Base-by-base conservation (phyloP, 2,329 filamentous ascomycete genomes). In the Trichoderma sp. region DNA sequence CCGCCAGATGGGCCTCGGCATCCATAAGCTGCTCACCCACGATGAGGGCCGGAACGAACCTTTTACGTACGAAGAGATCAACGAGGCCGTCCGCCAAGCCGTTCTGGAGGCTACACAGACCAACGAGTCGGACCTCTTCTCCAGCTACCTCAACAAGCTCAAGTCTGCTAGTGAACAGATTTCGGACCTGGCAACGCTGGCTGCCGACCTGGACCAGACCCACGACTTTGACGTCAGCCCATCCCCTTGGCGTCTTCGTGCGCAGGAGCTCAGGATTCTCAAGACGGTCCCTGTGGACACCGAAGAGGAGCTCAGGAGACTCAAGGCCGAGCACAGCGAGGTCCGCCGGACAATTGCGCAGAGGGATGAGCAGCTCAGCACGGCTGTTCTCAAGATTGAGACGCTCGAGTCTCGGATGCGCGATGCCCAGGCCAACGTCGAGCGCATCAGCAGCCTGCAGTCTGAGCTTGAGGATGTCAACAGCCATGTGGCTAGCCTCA, bases 321-420 rank as follows among this genome's bases (percentile, higher is more conserved):
- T 97, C 65, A 92, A 89, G 71, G 91, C 93, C 61, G 90, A 94
- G 69, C 85, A 95, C 69, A 87, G 89, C 69, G 91, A 94, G 72
- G 88, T 90, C 21, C 89, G 91, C 3, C 88, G 89, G 63, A 83
- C 85, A 3, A 83, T 92, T 65, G 87, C 89, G 1, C 84, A 89
- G 68, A 88, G 89, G 68, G 92, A 97, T 69, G 91, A 93, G 74
- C 88, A 89, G 43, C 86, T 96, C 60, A 93, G 96, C 75, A 94
- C 96, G 66, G 85, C 91, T 26, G 86, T 89, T n/a, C 90, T 97
- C 70, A 93, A 95, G 76, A 96, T 97, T 70, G 94, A 97, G 77
- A 91, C 95, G 47, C 87, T 98, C 44, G 91, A 96, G 76, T 91
- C 91, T 7, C 85, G 92, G 65, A 93, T 95, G 88, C 88, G 89